Evolutionary conservation across 352 stramenopile genomes (phyloP), one percentile per base, ranked within the genome.

Genomic region (Pythium chondricola): DNA sequence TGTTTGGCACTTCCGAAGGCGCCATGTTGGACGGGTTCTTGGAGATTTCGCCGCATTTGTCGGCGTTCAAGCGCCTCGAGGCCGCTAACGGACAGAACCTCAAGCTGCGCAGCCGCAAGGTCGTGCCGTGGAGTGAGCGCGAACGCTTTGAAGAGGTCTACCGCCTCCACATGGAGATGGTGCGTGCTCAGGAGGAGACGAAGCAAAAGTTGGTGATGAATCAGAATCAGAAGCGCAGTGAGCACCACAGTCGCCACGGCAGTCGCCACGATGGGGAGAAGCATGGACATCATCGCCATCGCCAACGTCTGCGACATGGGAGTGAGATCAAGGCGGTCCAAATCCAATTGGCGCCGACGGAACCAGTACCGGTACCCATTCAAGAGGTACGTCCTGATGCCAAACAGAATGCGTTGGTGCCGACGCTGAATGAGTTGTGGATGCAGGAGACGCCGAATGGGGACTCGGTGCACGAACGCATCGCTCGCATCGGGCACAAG

Each of bases 401-500:
- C n/a, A n/a, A n/a, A n/a, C n/a, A n/a, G n/a, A n/a, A n/a, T n/a
- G n/a, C n/a, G n/a, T n/a, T n/a, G n/a, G n/a, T n/a, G n/a, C n/a
- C n/a, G n/a, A n/a, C n/a, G n/a, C n/a, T n/a, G n/a, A n/a, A n/a
- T n/a, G n/a, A n/a, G n/a, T n/a, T n/a, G n/a, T n/a, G n/a, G n/a
- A n/a, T n/a, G n/a, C n/a, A n/a, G n/a, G n/a, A n/a, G n/a, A n/a
- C n/a, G n/a, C n/a, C n/a, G n/a, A n/a, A 54, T 38, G 43, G 26
- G n/a, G 52, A 52, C 26, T 60, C 63, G 33, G 63, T 88, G 2
- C 65, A 78, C 18, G 58, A 75, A 24, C 72, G 71, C 17, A 87
- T 88, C 29, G 80, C 80, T 1, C 65, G 74, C 45, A 86, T 91
- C 42, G 80, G 80, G 8, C 72, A 84, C 46, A 79, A 79, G 33